phyloP scores from a whole-genome alignment of 768 basidiomycete genomes.

The Boletellus ananiceps region DNA sequence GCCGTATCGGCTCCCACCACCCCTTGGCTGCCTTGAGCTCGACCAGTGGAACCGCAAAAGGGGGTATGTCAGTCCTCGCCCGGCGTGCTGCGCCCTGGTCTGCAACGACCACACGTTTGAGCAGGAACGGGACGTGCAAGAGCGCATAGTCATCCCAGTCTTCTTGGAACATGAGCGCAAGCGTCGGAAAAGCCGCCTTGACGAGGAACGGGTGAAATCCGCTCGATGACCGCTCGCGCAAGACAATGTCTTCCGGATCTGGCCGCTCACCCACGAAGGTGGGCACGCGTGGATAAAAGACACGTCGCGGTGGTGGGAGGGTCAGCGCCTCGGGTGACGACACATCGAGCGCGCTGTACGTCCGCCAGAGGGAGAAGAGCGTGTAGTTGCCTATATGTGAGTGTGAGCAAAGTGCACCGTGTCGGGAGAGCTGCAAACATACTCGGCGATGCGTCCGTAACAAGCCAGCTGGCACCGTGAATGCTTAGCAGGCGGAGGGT shows the following conservation, averaged over 20 bases:
- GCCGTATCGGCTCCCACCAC: conserved; percentile 69
- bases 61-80: conserved; percentile 20
- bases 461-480: conserved; percentile 66
- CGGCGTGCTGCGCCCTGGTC: conserved; percentile 65
- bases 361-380: conserved; percentile 72
- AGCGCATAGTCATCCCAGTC: conserved; percentile 77
- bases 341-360: conserved; percentile 60
- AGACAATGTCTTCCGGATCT: conserved; percentile 31
- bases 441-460: conserved; percentile 51
- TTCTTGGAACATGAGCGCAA: conserved; percentile 60
- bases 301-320: conserved; percentile 63
- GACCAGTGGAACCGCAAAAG: conserved; percentile 39
- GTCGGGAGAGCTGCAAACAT: conserved; percentile 18
- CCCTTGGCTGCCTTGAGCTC: conserved; percentile 40
- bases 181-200: conserved; percentile 69
- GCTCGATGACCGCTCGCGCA: conserved; percentile 44
- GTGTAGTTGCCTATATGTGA: conserved; percentile 53
- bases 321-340: conserved; percentile 42
- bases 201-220: conserved; percentile 70
- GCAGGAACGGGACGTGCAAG: conserved; percentile 64
- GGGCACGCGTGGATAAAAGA: conserved; percentile 68
- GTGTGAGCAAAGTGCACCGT: background rate
- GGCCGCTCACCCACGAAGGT: conserved; percentile 46
- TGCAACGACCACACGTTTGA: conserved; percentile 73
- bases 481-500: conserved; percentile 38